Evolutionary conservation across 768 basidiomycete genomes (phyloP), one percentile per base, ranked within the genome.

Genomic region (Amanita thiersii): DNA sequence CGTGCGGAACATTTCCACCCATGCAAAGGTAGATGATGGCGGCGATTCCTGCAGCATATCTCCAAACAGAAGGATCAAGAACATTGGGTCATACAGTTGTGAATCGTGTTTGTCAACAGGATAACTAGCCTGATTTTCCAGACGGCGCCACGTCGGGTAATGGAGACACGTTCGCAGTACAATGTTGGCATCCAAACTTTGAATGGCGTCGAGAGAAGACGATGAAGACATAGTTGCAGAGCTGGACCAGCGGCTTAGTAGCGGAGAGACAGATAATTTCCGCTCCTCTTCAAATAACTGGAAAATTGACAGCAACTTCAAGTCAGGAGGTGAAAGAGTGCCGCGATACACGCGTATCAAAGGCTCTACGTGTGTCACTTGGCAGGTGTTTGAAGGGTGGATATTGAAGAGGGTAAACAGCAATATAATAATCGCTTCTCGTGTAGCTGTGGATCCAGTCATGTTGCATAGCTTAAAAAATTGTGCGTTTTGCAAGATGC

Each of bases 1-100:
- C 5, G 83, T 85, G 48, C 90, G 66, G 55, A 93, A 81, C 12
- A 96, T 57, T 52, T 87, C 81, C 10, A 93, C 82, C 91, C 91
- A 94, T n/a, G 70, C 75, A 45, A 83, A 61, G 0, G 78, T 72
- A 0, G 77, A 76, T 1, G 69, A 57, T 1, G 79, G 81, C 11
- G 60, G 68, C 39, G 66, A 69, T 24, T 83, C 77, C 1, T 63
- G 61, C n/a, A 92, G 62, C 56, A 79, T 73, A 38, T 80, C 72
- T 3, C 73, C 70, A 26, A 81, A 74, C n/a, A 91, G 62, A 2
- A 79, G 62, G 24, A 85, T 59, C 10, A 89, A 53, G 58, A 93
- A 88, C 1, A 81, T 55, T 5, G 92, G 90, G 53, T 97, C 92
- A 52, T 92, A 96, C 24, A 81, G 55, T 8, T 60, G 63, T 8